Evolutionary conservation across 306 rosid genomes (phyloP).

Genomic region (Nissolia schottii): DNA sequence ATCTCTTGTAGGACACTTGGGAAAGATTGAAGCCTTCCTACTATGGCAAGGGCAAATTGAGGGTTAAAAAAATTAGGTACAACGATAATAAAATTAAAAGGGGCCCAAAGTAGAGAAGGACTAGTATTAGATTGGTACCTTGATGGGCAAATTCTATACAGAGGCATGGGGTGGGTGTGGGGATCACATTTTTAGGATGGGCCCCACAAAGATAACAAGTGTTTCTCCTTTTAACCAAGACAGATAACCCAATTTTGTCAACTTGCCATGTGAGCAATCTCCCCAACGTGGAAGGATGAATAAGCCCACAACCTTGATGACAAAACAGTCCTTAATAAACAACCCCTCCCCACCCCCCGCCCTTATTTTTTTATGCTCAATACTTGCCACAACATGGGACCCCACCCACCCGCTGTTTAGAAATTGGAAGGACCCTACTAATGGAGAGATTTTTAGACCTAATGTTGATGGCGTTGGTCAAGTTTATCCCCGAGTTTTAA

Average conservation of each 20-base stretch:
- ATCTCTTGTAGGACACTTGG: background rate
- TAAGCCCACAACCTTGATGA: slow-evolving; percentile 25
- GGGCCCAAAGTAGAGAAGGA: background rate
- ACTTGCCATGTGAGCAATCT: slow-evolving; percentile 43
- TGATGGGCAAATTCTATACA: slow-evolving; percentile 4
- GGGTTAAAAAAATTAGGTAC: background rate
- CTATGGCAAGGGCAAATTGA: background rate
- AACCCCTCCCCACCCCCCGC: no score
- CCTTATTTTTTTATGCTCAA: slow-evolving; percentile 25
- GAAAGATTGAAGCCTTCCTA: background rate
- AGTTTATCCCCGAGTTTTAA: no score
- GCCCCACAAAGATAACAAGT: slow-evolving; percentile 7
- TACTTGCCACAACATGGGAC: slow-evolving; percentile 34
- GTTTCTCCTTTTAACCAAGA: slow-evolving; percentile 16
- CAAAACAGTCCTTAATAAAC: slow-evolving; percentile 30
- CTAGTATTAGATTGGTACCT: background rate
- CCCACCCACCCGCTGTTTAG: slow-evolving; percentile 30
- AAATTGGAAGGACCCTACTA: no score
- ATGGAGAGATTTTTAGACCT: no score
- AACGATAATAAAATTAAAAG: background rate
- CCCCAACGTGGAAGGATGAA: slow-evolving; percentile 15
- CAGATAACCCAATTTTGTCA: slow-evolving; percentile 18
- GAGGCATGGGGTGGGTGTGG: slow-evolving; percentile 28
- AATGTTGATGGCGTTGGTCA: no score
- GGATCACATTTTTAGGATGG: slow-evolving; percentile 16